Evolutionary conservation across 192 early-diverging fungal genomes (phyloP), one percentile per base, ranked within the genome.

Genomic region (Coemansia sp.): DNA sequence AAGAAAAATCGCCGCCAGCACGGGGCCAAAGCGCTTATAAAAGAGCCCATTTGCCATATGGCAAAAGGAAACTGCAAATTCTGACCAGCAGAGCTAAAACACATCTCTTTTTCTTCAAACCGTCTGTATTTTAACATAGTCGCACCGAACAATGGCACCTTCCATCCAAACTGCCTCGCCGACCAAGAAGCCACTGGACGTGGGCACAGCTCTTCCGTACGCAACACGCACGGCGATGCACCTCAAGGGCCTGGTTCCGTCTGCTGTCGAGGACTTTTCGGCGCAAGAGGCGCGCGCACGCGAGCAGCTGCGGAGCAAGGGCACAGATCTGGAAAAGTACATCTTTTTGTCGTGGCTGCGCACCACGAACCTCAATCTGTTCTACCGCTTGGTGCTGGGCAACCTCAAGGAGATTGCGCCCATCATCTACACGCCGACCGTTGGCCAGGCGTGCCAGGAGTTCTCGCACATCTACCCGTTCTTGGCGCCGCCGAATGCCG

Each of bases 401-500:
- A 84, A 97, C 59, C 82, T 92, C 25, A 88, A 90, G 88, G 89
- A 92, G 84, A 73, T 89, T 17, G 81, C 88, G 31, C 90, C 90
- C 5, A 67, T 92, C 59, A 90, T 93, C 62, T 93, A 93, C 75
- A 92, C 89, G 46, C 90, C 90, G 36, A 90, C 89, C n/a, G 90
- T 93, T 50, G 90, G 90, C 52, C 79, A 84, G 31, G 94, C 92
- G 26, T 94, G 94, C 84, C 82, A 87, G 66, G 87, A 93, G 73
- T 94, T 87, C 82, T 94, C 92, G 15, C 86, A 91, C 60, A 92
- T 96, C 53, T 93, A 91, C 66, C 92, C 89, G 25, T 90, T 90
- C 78, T 82, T 92, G 64, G 88, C 87, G 44, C 86, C 89, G 69
- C 90, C 91, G 25, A 85, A 85, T 60, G 62, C 78, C 38, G 83